Base-by-base conservation (phyloP, 2,329 filamentous ascomycete genomes). In the Lecanicillium sp. region DNA sequence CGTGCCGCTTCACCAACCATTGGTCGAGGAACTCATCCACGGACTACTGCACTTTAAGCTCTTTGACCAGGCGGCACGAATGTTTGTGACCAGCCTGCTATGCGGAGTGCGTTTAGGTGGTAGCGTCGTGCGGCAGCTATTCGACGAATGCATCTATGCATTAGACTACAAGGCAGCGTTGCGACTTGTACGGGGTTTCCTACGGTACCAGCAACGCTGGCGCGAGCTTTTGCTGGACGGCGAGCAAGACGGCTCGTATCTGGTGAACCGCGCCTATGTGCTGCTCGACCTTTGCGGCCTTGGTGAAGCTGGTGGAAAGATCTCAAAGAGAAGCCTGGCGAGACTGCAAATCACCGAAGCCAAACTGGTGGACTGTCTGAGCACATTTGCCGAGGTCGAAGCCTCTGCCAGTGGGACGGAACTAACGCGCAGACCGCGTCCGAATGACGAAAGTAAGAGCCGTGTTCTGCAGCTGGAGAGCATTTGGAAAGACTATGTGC, bases 21-120 rank as follows among this genome's bases (percentile, higher is more conserved):
- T 74, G 5, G 58, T 69, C 9, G 64, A 74, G 43, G 56, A 62
- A 35, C 57, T 75, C 3, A 57, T 78, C 17, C 49, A 58, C 29
- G 68, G 70, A 2, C 59, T 77, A 36, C 51, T 78, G 9, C 60
- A 66, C 29, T 69, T 74, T 30, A 62, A 58, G 41, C 57, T 65
- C 29, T 56, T 69, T 20, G 58, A 61, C 11, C 60, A 71, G 27
- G 71, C 70, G 3, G 63, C 62, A 13, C 49, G 51, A 3, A 56
- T 72, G 11, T 61, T 72, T 29, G 49, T 62, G 28, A 50, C 59
- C 1, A 63, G 59, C 30, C 50, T 74, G 29, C 48, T 55, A 30
- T 50, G 59, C 12, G 57, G 58, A 4, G 54, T 64, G 15, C 35
- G 41, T 0, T 35, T 68, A 35, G 55, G 57, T 41, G 45, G 40